Percentiles rank a stretch among this genome's conserved stretches.
Evolutionary conservation across 108 stramenopile genomes (phyloP).

Genomic region (Skeletonema menzelii): DNA sequence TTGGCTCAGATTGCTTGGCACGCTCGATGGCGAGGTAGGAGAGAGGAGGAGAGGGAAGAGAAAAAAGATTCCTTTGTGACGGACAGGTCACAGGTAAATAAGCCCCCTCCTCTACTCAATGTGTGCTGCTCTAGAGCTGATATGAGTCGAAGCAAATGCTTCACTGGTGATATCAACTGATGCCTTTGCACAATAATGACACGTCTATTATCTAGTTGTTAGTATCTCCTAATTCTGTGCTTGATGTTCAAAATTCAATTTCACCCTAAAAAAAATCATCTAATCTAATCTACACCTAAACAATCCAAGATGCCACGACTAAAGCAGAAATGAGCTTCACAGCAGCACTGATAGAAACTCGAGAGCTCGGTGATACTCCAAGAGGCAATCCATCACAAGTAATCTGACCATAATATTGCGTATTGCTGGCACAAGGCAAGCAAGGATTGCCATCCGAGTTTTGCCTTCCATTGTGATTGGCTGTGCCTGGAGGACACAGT

Average conservation of each 20-base stretch:
- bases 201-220: background rate
- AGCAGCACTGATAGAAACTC: background rate
- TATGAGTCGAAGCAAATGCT: too few relatives aligned
- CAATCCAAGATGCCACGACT: background rate
- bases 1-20: too few relatives aligned
- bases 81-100: too few relatives aligned
- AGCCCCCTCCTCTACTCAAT: too few relatives aligned
- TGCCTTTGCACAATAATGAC: too few relatives aligned
- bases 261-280: background rate
- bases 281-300: background rate
- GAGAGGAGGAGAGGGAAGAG: too few relatives aligned
- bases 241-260: background rate
- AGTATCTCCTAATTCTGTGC: background rate
- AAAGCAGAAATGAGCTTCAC: background rate
- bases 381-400: conserved; percentile 36
- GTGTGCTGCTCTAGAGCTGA: too few relatives aligned
- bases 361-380: conserved; percentile 18
- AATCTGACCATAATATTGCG: conserved; percentile 39
- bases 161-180: too few relatives aligned
- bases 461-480: conserved; percentile 43
- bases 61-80: too few relatives aligned
- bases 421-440: conserved; percentile 30
- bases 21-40: too few relatives aligned
- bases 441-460: conserved; percentile 28
- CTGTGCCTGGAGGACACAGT: conserved; percentile 66